Evolutionary conservation across 2,329 filamentous ascomycete genomes (phyloP).

Genomic region (Knufia fluminis): DNA sequence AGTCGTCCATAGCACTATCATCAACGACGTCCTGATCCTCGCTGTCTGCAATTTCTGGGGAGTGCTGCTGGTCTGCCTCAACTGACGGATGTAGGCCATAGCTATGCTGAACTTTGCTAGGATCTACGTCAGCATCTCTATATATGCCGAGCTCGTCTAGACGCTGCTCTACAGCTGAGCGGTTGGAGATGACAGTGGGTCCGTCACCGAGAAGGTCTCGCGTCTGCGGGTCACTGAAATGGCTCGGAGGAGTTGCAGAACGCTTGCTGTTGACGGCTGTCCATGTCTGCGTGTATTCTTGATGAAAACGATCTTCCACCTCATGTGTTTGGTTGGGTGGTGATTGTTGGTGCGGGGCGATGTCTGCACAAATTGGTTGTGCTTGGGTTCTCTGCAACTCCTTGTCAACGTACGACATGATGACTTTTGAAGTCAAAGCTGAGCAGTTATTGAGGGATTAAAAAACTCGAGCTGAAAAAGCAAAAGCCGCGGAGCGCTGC

Average conservation of each 20-base stretch:
- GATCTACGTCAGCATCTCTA: neutral
- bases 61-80: neutral
- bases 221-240: neutral
- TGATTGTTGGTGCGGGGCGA: neutral
- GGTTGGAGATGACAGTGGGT: neutral
- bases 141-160: neutral
- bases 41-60: neutral
- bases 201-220: neutral
- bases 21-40: neutral
- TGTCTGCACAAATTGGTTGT: neutral
- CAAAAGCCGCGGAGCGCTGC: neutral
- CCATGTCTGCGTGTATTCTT: neutral
- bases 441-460: neutral
- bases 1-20: neutral
- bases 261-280: neutral
- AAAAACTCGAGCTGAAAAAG: neutral
- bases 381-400: neutral
- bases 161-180: neutral
- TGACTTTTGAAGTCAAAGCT: too few species aligned
- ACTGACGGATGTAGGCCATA: neutral
- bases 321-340: neutral
- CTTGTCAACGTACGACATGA: neutral
- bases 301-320: neutral
- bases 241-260: neutral
- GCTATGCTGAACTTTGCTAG: neutral